Percentiles rank a stretch among this genome's conserved stretches.
Conservation (phyloP, 768 basidiomycete species). For the Arthromyces matolae region DNA sequence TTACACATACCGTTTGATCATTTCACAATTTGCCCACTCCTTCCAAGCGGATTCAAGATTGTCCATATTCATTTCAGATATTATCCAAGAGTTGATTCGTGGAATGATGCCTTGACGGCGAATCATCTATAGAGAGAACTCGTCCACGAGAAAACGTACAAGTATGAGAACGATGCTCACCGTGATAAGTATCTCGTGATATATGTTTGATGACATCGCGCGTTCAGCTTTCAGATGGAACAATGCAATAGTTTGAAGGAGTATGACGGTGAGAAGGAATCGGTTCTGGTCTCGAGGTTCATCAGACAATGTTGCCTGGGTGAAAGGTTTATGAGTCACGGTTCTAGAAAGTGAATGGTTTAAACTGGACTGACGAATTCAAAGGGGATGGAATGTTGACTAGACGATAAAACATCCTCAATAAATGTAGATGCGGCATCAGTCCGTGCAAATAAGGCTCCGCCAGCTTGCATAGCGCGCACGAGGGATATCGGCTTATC, state of each 20-base stretch:
- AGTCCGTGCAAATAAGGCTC: conserved; percentile 54
- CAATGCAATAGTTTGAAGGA: too few relatives aligned
- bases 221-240: too few relatives aligned
- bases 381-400: conserved; percentile 45
- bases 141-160: too few relatives aligned
- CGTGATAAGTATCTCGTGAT: too few relatives aligned
- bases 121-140: too few relatives aligned
- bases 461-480: conserved; percentile 58
- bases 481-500: conserved; percentile 48
- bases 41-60: conserved; percentile 42
- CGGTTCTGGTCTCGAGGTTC: too few relatives aligned
- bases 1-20: conserved; percentile 53
- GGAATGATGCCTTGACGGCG: conserved; percentile 43
- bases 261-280: too few relatives aligned
- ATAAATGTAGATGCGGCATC: conserved; percentile 47
- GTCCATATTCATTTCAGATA: conserved; percentile 33
- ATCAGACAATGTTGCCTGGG: too few relatives aligned
- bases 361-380: conserved; percentile 64
- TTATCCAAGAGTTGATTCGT: conserved; percentile 42
- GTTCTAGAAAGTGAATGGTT: too few relatives aligned
- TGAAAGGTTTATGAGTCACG: too few relatives aligned
- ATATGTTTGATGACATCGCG: too few relatives aligned
- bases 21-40: conserved; percentile 56
- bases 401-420: conserved; percentile 37
- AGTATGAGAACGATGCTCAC: too few relatives aligned